Conservation (phyloP, 1,139 yeast species). For the Lipomyces yarrowii region DNA sequence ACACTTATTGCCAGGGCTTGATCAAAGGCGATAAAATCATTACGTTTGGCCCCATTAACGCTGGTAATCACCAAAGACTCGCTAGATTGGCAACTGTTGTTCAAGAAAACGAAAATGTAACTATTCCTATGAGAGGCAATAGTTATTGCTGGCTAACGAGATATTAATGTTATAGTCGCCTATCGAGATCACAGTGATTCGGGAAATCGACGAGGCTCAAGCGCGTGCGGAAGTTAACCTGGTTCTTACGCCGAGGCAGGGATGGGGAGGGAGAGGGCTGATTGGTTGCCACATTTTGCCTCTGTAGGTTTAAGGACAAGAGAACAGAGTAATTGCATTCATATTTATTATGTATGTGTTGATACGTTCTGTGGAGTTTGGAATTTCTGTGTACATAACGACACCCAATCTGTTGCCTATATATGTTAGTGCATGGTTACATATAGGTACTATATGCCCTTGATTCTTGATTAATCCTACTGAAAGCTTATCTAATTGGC, state of each 20-base stretch:
- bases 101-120: constrained; percentile 33
- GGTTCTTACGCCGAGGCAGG: constrained; percentile 53
- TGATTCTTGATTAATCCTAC: background rate
- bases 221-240: constrained; percentile 35
- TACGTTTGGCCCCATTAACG: constrained; percentile 57
- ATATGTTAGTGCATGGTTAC: background rate
- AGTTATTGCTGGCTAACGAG: background rate
- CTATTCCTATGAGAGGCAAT: constrained; percentile 9
- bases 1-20: constrained; percentile 39
- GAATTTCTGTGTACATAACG: background rate
- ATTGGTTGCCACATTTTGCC: constrained; percentile 71
- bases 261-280: constrained; percentile 74
- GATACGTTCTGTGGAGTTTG: background rate
- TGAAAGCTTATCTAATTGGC: background rate
- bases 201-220: constrained; percentile 40
- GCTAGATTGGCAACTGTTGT: constrained; percentile 46
- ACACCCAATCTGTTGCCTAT: background rate
- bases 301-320: constrained; percentile 38
- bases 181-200: constrained; percentile 46
- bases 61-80: constrained; percentile 54
- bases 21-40: constrained; percentile 52
- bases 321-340: background rate
- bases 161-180: constrained; percentile 34
- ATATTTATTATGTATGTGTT: background rate
- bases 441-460: background rate